Conservation (phyloP, 352 stramenopile genomes). For the Saprolegnia diclina region DNA sequence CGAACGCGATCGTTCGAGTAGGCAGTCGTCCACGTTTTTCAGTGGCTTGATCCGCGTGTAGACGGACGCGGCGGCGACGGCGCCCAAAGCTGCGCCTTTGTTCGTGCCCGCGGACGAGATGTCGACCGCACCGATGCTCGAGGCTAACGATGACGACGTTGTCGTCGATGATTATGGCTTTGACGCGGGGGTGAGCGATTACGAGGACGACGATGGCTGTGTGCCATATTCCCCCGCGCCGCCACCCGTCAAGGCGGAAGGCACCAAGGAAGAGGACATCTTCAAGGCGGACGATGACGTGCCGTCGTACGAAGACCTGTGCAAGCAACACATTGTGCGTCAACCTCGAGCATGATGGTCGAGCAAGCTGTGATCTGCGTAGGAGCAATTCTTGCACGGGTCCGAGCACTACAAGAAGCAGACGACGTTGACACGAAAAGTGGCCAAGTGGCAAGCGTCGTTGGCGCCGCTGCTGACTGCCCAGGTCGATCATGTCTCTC, state of each 20-base stretch:
- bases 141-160: constrained; percentile 55
- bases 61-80: constrained; percentile 50
- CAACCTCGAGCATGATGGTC: constrained; percentile 3
- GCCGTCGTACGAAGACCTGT: constrained; percentile 21
- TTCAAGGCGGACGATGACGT: too few relatives aligned
- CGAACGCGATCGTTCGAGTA: background rate
- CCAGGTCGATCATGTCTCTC: constrained; percentile 10
- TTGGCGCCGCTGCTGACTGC: constrained; percentile 4
- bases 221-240: constrained; percentile 19
- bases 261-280: background rate
- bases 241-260: background rate
- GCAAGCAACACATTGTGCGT: constrained; percentile 27
- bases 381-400: constrained; percentile 25
- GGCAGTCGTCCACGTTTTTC: background rate
- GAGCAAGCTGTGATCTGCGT: background rate
- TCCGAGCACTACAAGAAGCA: constrained; percentile 23
- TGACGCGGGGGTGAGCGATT: constrained; percentile 29
- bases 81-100: constrained; percentile 49
- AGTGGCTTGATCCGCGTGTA: constrained; percentile 29
- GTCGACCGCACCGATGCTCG: constrained; percentile 1
- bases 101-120: constrained; percentile 47
- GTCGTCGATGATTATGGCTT: constrained; percentile 32
- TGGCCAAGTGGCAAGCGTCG: constrained; percentile 13
- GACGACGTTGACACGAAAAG: background rate
- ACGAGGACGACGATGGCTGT: constrained; percentile 35